Evolutionary conservation across 1,284 basidiomycete species (phyloP).

Genomic region (Retiboletus fuscus): DNA sequence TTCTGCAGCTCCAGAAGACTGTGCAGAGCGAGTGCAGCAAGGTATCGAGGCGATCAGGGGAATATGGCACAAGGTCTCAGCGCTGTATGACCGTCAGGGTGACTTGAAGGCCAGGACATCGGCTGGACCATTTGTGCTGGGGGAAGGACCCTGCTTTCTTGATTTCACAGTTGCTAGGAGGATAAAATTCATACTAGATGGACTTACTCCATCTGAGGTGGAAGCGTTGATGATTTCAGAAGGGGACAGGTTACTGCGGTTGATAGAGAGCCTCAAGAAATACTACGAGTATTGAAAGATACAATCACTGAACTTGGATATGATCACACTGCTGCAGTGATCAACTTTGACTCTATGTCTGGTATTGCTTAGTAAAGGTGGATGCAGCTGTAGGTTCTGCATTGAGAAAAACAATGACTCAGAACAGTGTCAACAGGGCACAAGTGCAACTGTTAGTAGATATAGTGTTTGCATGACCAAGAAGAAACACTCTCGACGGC

Average conservation of each 20-base stretch:
- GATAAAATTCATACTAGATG: constrained; percentile 30
- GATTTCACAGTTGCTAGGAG: constrained; percentile 41
- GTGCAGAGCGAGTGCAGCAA: constrained; percentile 23
- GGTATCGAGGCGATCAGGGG: constrained; percentile 26
- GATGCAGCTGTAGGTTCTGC: too few species aligned
- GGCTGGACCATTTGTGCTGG: constrained; percentile 31
- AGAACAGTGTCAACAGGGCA: too few species aligned
- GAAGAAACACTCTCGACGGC: too few species aligned
- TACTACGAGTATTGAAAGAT: constrained; percentile 28
- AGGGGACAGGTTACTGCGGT: constrained; percentile 25
- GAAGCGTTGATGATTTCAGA: constrained; percentile 25
- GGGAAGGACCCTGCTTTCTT: constrained; percentile 36
- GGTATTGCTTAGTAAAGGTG: too few species aligned
- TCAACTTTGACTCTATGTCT: too few species aligned
- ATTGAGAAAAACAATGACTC: too few species aligned
- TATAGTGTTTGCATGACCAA: too few species aligned
- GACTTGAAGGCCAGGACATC: background rate
- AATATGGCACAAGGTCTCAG: background rate
- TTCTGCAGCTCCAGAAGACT: constrained; percentile 8
- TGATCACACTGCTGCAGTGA: too few species aligned
- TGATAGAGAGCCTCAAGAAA: constrained; percentile 33
- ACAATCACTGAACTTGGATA: background rate
- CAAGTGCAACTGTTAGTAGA: too few species aligned
- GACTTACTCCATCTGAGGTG: constrained; percentile 29
- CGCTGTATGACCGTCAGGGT: background rate